Percentiles rank a stretch among this genome's conserved stretches.
Evolutionary conservation across 352 stramenopile genomes (phyloP).

Genomic region (Pythium coloratum): DNA sequence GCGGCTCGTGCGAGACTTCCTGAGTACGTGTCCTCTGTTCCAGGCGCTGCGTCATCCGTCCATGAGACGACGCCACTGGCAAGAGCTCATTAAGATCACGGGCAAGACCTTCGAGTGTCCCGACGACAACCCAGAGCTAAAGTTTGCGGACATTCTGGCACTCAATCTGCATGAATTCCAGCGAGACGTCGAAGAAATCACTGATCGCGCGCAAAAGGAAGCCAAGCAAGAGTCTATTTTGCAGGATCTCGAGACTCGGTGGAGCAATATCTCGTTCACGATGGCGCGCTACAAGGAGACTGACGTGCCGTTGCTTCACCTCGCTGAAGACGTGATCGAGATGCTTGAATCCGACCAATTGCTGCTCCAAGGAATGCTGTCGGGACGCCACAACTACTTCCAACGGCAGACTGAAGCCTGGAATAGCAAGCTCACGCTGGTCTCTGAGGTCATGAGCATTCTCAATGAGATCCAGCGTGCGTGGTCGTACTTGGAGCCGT

Average conservation of each 20-base stretch:
- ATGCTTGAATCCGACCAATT: constrained; percentile 95
- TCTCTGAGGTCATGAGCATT: constrained; percentile 85
- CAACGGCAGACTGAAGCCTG: constrained; percentile 56
- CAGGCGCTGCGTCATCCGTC: constrained; percentile 76
- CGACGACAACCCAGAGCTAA: constrained; percentile 61
- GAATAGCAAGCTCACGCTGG: constrained; percentile 54
- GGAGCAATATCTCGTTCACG: constrained; percentile 65
- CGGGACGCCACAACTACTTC: constrained; percentile 71
- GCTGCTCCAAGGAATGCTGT: constrained; percentile 92
- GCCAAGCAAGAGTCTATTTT: constrained; percentile 88
- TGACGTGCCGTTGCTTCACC: constrained; percentile 77
- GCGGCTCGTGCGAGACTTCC: constrained; percentile 68
- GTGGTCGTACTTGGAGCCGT: constrained; percentile 94
- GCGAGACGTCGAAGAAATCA: constrained; percentile 90
- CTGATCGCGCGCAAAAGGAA: constrained; percentile 90
- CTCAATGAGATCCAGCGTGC: constrained; percentile 94
- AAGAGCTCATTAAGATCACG: constrained; percentile 60
- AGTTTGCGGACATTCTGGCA: constrained; percentile 82
- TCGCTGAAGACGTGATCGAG: constrained; percentile 93
- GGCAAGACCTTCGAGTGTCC: constrained; percentile 62
- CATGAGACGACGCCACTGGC: constrained; percentile 75
- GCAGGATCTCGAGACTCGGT: constrained; percentile 75
- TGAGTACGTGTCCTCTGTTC: constrained; percentile 77
- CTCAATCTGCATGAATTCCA: constrained; percentile 80
- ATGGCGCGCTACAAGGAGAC: constrained; percentile 90